phyloP scores from a whole-genome alignment of 1,284 basidiomycete species.

The Austropuccinia psidii region DNA sequence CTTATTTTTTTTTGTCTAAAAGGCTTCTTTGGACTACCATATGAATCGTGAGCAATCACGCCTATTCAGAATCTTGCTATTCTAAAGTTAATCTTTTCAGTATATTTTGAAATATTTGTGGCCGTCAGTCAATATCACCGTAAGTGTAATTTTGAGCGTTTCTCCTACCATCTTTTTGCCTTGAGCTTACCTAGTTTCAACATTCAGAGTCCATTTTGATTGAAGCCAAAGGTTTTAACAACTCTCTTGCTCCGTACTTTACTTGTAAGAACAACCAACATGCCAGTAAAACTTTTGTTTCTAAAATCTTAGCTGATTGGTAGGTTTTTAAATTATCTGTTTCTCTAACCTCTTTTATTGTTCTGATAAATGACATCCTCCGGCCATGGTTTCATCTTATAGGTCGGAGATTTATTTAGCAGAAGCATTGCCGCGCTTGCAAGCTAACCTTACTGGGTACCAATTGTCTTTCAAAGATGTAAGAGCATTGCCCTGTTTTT shows the following conservation, averaged over 20 bases:
- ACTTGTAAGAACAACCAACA: conserved; percentile 24
- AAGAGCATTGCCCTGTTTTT: conserved; percentile 42
- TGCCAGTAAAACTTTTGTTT: conserved; percentile 1
- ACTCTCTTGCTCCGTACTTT: conserved; percentile 32
- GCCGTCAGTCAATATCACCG: conserved; percentile 28
- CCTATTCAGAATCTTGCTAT: background rate
- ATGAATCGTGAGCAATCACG: conserved; percentile 17
- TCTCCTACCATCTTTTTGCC: background rate
- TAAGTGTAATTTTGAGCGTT: background rate
- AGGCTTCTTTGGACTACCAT: conserved; percentile 35
- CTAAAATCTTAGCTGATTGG: conserved; percentile 21
- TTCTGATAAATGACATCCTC: no score
- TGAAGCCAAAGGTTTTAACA: conserved; percentile 32
- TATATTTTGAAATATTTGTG: background rate
- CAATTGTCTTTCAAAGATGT: conserved; percentile 64
- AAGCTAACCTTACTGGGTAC: conserved; percentile 58
- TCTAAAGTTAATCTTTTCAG: background rate
- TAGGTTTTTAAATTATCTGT: background rate
- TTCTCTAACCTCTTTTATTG: no score
- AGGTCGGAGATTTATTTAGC: conserved; percentile 56
- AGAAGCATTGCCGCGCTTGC: conserved; percentile 60
- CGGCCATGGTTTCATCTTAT: background rate
- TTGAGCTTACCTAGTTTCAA: background rate
- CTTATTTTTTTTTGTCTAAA: background rate
- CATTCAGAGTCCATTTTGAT: conserved; percentile 30